phyloP scores from a whole-genome alignment of 495 filamentous ascomycete species.

The Lasiosphaeria ovina region DNA sequence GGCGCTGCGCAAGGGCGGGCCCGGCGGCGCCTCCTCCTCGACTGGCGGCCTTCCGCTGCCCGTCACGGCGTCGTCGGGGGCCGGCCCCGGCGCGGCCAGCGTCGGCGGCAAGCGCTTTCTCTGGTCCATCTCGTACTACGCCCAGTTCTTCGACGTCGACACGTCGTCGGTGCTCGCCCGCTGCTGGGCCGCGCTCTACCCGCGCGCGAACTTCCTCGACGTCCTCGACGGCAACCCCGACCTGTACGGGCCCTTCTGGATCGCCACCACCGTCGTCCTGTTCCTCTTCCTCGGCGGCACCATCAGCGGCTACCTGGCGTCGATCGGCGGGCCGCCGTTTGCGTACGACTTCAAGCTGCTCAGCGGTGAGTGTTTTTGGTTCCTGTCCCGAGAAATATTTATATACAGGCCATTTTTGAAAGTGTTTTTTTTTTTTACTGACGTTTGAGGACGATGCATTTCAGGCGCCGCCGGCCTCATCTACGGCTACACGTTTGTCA shows the following conservation, averaged over 20 bases:
- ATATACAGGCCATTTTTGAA: too few species aligned
- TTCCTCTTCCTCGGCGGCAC: conserved; percentile 95
- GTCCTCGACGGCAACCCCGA: conserved; percentile 97
- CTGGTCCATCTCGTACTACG: conserved; percentile 91
- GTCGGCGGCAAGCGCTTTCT: conserved; percentile 74
- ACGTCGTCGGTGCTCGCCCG: conserved; percentile 81
- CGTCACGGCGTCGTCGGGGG: conserved; percentile 46
- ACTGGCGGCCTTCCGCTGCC: conserved; percentile 57
- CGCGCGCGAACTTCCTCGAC: conserved; percentile 90
- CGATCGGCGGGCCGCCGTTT: conserved; percentile 41
- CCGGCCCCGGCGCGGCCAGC: conserved; percentile 11
- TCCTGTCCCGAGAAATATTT: not conserved
- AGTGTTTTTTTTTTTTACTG: not conserved
- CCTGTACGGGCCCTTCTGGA: conserved; percentile 94
- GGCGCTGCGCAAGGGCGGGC: conserved; percentile 49
- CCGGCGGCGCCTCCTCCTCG: conserved; percentile 35
- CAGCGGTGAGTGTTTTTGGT: conserved; percentile 48
- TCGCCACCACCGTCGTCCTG: conserved; percentile 94
- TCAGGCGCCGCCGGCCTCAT: conserved; percentile 79
- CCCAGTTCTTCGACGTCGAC: conserved; percentile 97
- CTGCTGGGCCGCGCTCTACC: conserved; percentile 80
- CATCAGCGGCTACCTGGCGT: conserved; percentile 80
- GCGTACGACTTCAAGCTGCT: conserved; percentile 87
- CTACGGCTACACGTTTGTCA: conserved; percentile 86
- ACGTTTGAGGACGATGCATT: conserved; percentile 19